Evolutionary conservation across 225 moss, liverwort and hornwort species (phyloP).

Genomic region (Thuidium tamariscinum): DNA sequence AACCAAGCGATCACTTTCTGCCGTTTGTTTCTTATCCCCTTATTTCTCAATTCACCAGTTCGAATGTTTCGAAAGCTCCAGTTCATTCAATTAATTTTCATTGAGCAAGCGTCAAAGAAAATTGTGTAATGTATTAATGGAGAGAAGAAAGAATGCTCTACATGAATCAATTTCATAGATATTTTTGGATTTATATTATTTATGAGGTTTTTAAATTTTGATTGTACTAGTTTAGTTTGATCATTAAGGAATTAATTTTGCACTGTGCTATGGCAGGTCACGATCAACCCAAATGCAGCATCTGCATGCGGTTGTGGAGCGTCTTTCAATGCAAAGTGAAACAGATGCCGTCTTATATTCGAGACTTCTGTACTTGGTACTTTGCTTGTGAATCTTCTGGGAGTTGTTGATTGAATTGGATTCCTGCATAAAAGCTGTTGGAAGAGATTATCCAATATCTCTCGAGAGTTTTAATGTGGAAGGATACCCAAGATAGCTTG

Average conservation of each 20-base stretch:
- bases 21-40: neutral
- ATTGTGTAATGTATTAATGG: neutral
- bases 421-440: neutral
- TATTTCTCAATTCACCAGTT: neutral
- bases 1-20: neutral
- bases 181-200: neutral
- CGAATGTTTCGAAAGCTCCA: neutral
- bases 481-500: neutral
- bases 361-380: neutral
- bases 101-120: neutral
- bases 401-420: neutral
- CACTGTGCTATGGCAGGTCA: slow-evolving; percentile 38
- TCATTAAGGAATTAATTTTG: neutral
- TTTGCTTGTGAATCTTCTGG: neutral
- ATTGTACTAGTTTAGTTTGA: neutral
- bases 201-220: neutral
- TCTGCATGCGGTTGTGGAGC: slow-evolving; percentile 88
- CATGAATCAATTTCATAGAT: neutral
- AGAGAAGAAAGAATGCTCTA: neutral
- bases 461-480: neutral
- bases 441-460: neutral
- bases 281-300: slow-evolving; percentile 70
- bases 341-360: neutral
- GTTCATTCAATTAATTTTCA: neutral
- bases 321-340: slow-evolving; percentile 84